phyloP scores from a whole-genome alignment of 2,329 filamentous ascomycete species.

The Exserohilum turcica region DNA sequence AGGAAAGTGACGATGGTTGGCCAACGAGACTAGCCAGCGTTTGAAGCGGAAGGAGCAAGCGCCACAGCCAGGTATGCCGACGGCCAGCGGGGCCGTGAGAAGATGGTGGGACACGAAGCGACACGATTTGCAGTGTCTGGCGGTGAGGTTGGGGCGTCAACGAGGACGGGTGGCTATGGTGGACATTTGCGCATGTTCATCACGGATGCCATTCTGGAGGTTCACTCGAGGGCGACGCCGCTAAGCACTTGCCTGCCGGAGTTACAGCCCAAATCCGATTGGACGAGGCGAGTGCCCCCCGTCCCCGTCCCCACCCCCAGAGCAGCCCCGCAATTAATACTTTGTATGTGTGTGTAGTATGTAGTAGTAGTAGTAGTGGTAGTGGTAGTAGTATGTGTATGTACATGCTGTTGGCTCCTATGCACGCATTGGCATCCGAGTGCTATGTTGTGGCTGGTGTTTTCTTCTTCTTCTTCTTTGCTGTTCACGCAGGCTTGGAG shows the following conservation, averaged over 20 bases:
- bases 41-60: slow-evolving; percentile 8
- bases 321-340: slow-evolving; percentile 4
- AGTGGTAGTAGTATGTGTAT: too few relatives aligned
- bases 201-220: slow-evolving; percentile 8
- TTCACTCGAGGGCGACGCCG: slow-evolving; percentile 8
- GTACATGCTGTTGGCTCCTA: neutral
- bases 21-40: slow-evolving; percentile 4
- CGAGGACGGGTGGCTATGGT: neutral
- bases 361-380: too few relatives aligned
- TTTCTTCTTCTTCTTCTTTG: neutral
- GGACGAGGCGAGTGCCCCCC: neutral
- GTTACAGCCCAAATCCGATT: slow-evolving; percentile 15
- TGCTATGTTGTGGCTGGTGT: neutral
- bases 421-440: neutral
- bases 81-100: slow-evolving; percentile 4
- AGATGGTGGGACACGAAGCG: neutral
- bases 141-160: neutral
- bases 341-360: neutral
- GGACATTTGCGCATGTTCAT: slow-evolving; percentile 4
- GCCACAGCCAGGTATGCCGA: slow-evolving; percentile 3
- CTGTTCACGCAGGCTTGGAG: neutral
- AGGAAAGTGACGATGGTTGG: neutral
- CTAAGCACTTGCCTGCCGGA: slow-evolving; percentile 15
- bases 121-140: neutral
- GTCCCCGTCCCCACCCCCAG: slow-evolving; percentile 1